phyloP scores from a whole-genome alignment of 208 protist genomes.

The Crithidia sp. region DNA sequence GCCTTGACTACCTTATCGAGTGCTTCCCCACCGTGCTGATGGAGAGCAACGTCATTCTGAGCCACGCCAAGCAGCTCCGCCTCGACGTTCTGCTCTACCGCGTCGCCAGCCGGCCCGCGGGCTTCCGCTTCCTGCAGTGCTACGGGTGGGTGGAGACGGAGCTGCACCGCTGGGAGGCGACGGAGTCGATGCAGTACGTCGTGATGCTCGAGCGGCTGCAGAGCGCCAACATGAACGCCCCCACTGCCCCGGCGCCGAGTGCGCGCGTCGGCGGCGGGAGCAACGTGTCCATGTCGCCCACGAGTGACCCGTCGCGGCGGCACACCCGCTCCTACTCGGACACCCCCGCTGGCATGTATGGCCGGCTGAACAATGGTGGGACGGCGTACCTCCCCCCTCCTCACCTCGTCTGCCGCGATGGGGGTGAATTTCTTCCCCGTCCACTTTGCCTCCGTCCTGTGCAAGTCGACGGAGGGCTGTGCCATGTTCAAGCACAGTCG shows the following conservation, averaged over 20 bases:
- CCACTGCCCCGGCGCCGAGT: neutral
- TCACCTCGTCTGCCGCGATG: conserved; percentile 37
- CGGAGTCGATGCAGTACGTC: conserved; percentile 63
- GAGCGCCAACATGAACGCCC: conserved; percentile 31
- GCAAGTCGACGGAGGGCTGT: conserved; percentile 77
- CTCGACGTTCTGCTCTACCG: conserved; percentile 80
- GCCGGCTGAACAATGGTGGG: conserved; percentile 7
- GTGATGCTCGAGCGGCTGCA: conserved; percentile 61
- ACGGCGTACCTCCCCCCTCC: conserved; percentile 37
- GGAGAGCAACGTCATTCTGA: conserved; percentile 79
- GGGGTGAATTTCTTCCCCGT: conserved; percentile 73
- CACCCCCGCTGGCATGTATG: conserved; percentile 21
- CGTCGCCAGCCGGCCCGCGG: conserved; percentile 71
- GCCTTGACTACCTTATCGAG: conserved; percentile 86
- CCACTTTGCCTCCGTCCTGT: conserved; percentile 83
- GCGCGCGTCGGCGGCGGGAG: conserved; percentile 9
- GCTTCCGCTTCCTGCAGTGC: conserved; percentile 86
- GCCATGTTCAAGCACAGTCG: conserved; percentile 81
- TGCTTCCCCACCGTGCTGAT: conserved; percentile 82
- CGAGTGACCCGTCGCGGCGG: conserved; percentile 25
- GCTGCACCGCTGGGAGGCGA: conserved; percentile 79
- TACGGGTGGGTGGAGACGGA: conserved; percentile 89
- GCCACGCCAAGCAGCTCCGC: conserved; percentile 67
- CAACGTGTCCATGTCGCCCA: conserved; percentile 12
- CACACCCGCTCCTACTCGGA: conserved; percentile 64